Evolutionary conservation across 2,329 filamentous ascomycete genomes (phyloP), one percentile per base, ranked within the genome.

Genomic region (Nannizzia gypsea): DNA sequence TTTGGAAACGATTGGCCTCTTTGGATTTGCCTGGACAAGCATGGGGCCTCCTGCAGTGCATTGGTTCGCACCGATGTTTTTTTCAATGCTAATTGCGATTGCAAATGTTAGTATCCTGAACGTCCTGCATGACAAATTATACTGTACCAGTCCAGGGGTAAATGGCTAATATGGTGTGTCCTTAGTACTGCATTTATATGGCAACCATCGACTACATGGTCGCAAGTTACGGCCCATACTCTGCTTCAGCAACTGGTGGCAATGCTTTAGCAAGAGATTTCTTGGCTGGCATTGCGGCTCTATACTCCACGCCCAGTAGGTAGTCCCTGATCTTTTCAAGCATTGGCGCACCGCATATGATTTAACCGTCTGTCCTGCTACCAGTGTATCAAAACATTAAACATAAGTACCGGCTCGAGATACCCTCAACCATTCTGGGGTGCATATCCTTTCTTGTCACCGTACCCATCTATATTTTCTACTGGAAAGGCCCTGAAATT

Each of bases 181-280:
- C 40, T n/a, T 59, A 73, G 71, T 73, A 68, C 58, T 66, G 69
- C 15, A 83, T 84, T 38, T 84, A 85, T 67, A 83, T 84, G 77
- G 80, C 81, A 5, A 83, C 82, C 1, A 83, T 86, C 65, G 83
- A 86, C 68, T 86, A 86, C 70, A 85, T 85, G 79, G 82, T 86
- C 55, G 83, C 81, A 24, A 78, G 82, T 0, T 87, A 87, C 66
- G 84, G 83, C 0, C 79, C 80, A 0, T 86, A 83, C 67, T 77
- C 83, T 0, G 83, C 83, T 13, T 85, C 82, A 0, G 83, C 84
- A 1, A 85, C 83, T 0, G 84, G 83, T 24, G 83, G 83, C 6
- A 86, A 87, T 65, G 84, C 81, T 1, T 82, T 85, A 59, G 80
- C 82, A 6, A 77, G 84, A 48, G 84, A 86, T 64, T 80, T 86